Conservation (phyloP, 257 asterid genomes). For the Verbascum thapsus region DNA sequence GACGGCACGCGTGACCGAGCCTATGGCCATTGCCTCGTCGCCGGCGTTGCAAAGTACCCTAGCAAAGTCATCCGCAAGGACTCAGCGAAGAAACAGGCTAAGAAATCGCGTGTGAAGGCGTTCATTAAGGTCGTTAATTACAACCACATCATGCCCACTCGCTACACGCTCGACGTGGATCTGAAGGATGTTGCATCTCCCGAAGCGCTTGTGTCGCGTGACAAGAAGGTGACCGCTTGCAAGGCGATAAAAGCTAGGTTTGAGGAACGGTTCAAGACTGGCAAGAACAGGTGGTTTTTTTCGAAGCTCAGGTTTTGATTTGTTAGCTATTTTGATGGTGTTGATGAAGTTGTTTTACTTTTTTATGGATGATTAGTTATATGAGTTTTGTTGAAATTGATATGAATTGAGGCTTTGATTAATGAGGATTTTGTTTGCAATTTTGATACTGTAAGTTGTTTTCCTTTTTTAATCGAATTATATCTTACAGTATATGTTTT, state of each 20-base stretch:
- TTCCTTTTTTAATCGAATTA: too few relatives aligned
- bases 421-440: too few relatives aligned
- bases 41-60: slow-evolving; percentile 44
- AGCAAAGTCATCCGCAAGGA: slow-evolving; percentile 42
- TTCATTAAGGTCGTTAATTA: slow-evolving; percentile 42
- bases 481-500: too few relatives aligned
- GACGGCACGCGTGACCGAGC: slow-evolving; percentile 46
- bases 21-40: slow-evolving; percentile 46
- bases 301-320: slow-evolving; percentile 42
- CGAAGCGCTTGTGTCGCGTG: slow-evolving; percentile 38
- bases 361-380: too few relatives aligned
- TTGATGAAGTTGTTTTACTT: too few relatives aligned
- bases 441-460: too few relatives aligned
- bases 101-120: slow-evolving; percentile 47
- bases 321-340: too few relatives aligned
- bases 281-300: slow-evolving; percentile 48
- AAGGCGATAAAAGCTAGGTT: slow-evolving; percentile 39
- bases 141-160: slow-evolving; percentile 47
- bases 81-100: slow-evolving; percentile 42
- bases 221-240: slow-evolving; percentile 44
- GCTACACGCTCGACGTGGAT: slow-evolving; percentile 48
- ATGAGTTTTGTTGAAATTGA: too few relatives aligned
- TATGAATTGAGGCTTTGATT: too few relatives aligned
- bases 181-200: slow-evolving; percentile 33
- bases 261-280: slow-evolving; percentile 44